A percentile compares a stretch with the other conserved stretches of the same genome.
These are phyloP conservation scores for Lodderomyces orthopsilosis DNA, from an alignment of 1,139 yeast species.

Conservation along the genomic window DNA sequence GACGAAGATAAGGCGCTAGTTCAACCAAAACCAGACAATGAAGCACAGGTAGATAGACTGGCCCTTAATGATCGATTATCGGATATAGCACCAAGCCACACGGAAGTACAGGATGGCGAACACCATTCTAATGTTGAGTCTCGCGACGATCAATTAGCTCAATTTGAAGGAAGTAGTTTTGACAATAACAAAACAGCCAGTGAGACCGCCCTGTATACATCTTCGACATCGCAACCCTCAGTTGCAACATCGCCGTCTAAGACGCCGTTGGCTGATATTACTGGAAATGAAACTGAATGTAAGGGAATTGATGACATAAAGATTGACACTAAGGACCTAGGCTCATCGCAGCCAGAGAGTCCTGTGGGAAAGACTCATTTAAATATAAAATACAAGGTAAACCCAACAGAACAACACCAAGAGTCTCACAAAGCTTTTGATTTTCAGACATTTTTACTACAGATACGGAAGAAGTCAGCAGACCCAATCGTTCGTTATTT, in stretches of 20 bases:
- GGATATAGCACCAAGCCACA: not conserved
- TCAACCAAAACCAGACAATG: not conserved
- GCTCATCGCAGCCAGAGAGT: not conserved
- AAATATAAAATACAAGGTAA: constrained; percentile 14
- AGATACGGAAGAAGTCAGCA: constrained; percentile 70
- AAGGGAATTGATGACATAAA: constrained; percentile 5
- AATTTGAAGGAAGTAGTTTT: not conserved
- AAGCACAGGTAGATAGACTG: not conserved
- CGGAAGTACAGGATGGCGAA: not conserved
- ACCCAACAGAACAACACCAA: constrained; percentile 32
- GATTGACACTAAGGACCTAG: constrained; percentile 1
- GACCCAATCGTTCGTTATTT: constrained; percentile 88
- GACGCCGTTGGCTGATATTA: constrained; percentile 1
- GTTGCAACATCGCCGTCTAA: not conserved
- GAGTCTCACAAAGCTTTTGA: constrained; percentile 63
- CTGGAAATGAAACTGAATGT: constrained; percentile 4
- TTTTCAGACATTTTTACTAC: constrained; percentile 74
- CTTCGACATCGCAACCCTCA: not conserved
- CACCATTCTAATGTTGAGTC: not conserved
- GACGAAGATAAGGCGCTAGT: not conserved
- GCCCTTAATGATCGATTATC: not conserved
- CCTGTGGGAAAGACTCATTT: constrained; percentile 1
- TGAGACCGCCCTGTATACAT: not conserved
- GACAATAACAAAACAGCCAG: not conserved
- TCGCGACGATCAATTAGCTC: not conserved